Evolutionary conservation across 1,139 yeast species (phyloP).

Genomic region (Candida buenavistaensis): DNA sequence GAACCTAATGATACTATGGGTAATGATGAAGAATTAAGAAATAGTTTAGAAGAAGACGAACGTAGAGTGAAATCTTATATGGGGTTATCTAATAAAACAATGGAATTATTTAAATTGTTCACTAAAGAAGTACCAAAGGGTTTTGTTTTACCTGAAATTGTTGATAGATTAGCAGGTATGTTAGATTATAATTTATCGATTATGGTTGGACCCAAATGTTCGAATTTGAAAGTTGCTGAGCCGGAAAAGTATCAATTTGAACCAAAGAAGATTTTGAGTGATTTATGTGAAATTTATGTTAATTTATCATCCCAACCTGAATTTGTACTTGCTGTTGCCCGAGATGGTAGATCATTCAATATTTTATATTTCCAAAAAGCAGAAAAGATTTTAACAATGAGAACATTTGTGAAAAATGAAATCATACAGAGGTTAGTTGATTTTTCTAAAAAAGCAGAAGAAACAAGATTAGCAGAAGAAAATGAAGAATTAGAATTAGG

Average conservation of each 20-base stretch:
- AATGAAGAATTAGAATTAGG: conserved; percentile 87
- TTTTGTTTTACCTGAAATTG: conserved; percentile 85
- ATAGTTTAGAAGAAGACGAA: conserved; percentile 63
- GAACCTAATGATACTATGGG: conserved; percentile 50
- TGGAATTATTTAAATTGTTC: conserved; percentile 74
- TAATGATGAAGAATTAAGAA: conserved; percentile 57
- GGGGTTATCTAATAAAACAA: conserved; percentile 81
- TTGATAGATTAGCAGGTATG: conserved; percentile 94
- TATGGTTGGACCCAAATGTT: conserved; percentile 92
- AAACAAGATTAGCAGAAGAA: conserved; percentile 61
- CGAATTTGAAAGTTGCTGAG: conserved; percentile 78
- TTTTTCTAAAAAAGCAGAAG: conserved; percentile 67
- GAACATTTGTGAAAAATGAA: conserved; percentile 52
- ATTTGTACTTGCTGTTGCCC: conserved; percentile 78
- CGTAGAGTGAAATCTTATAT: conserved; percentile 78
- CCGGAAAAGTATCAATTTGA: conserved; percentile 85
- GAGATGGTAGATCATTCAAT: conserved; percentile 86
- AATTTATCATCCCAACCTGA: conserved; percentile 64
- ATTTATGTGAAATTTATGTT: conserved; percentile 71
- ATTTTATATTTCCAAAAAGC: conserved; percentile 70
- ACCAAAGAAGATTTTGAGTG: conserved; percentile 70
- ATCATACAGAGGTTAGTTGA: conserved; percentile 51
- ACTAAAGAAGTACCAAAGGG: conserved; percentile 86
- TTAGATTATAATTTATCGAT: conserved; percentile 86
- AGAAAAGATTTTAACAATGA: conserved; percentile 57